Evolutionary conservation across 805 yeast species (phyloP).

Genomic region (Diddensiella transvaalensis): DNA sequence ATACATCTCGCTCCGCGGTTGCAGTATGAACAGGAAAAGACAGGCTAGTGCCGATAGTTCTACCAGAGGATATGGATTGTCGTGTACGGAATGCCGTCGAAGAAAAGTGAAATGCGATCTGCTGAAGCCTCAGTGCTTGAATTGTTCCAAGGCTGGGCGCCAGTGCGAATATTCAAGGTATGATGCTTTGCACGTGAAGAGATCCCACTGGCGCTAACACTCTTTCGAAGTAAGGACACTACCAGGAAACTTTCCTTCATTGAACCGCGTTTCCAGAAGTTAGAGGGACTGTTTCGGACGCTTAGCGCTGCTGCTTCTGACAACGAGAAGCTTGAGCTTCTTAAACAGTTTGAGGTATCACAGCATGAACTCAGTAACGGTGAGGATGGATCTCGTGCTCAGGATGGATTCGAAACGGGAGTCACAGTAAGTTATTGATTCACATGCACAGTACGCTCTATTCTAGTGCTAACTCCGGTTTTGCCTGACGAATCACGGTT

Average conservation of each 20-base stretch:
- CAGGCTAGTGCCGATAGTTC: neutral
- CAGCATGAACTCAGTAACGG: neutral
- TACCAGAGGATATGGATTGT: constrained; percentile 1
- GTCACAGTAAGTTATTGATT: neutral
- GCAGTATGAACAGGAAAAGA: neutral
- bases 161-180: constrained; percentile 7
- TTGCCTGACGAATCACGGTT: constrained; percentile 1
- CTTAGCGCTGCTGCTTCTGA: neutral
- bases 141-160: constrained; percentile 6
- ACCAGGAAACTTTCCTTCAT: neutral
- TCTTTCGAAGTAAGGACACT: constrained; percentile 2
- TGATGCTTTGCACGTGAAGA: no score
- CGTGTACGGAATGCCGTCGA: constrained; percentile 14
- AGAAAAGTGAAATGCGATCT: constrained; percentile 12
- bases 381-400: neutral
- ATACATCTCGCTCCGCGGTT: no score
- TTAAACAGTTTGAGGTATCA: neutral
- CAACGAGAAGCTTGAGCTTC: neutral
- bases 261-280: neutral
- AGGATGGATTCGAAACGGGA: neutral
- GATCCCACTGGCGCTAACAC: neutral
- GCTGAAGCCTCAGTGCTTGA: constrained; percentile 3
- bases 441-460: neutral
- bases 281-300: constrained; percentile 1
- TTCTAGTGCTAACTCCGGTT: no score